Base-by-base conservation (phyloP, 129 eudicot genomes). In the Tagetes erecta region DNA sequence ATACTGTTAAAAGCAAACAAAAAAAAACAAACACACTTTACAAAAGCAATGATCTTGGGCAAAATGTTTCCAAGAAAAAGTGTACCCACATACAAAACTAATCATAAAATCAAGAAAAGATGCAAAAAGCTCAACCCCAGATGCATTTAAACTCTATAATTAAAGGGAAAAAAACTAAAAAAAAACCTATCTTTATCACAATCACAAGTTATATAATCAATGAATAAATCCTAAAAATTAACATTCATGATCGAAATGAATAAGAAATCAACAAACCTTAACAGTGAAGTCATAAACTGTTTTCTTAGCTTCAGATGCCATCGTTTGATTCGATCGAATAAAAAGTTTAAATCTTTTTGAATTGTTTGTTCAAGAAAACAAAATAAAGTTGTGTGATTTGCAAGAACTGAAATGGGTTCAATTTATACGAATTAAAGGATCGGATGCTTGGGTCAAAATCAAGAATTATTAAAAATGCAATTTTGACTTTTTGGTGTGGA, bases 261-360 rank as follows among this genome's bases (percentile, higher is more conserved):
- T 44, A 35, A 30, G 47, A 67, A 56, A 45, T 14, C 3, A 53
- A 38, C 78, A 62, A 65, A 89, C 98, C 96, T 93, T 93, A 37
- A 90, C 96, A 71, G 95, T 89, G 84, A 94, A 94, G 31, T 88
- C 98, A 73, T 94, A 87, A 67, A 94, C 83, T 7, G 97, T 78
- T 71, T 79, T 79, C 74, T 65, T 81, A 36, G 92, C 73, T 11
- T 82, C 81, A 50, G 78, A 55, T 39, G 93, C 97, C 97, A 90
- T 94, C 8, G 83, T 76, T 12, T 72, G 80, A 72, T 79, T 75
- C 27, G 78, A 76, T 81, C 84, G 71, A 70, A 63, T 64, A 49
- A 47, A 7, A 73, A 76, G 8, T 74, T 13, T 41, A 14, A 31
- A 40, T 66, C 46, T 63, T 78, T 58, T 56, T 11, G 72, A 7